Percentiles rank a stretch among this genome's conserved stretches.
Evolutionary conservation across 2,329 filamentous ascomycete genomes (phyloP).

Genomic region (Dothiorella sarmentorum): DNA sequence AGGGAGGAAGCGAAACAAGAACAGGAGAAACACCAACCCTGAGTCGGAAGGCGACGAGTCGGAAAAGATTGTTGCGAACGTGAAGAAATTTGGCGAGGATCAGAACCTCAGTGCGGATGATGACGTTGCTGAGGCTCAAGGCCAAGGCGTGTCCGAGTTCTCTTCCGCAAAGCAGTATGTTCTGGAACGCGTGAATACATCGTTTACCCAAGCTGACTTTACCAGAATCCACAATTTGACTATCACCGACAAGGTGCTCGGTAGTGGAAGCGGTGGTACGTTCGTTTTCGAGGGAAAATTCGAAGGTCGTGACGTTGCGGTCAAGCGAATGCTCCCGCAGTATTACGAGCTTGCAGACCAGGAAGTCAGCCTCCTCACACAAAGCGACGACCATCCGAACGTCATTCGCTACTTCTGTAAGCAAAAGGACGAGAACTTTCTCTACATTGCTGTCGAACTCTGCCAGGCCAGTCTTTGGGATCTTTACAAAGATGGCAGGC

Average conservation of each 20-base stretch:
- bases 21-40: constrained; percentile 35
- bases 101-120: constrained; percentile 30
- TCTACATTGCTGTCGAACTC: constrained; percentile 93
- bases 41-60: constrained; percentile 32
- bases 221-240: constrained; percentile 54
- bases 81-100: constrained; percentile 34
- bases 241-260: constrained; percentile 59
- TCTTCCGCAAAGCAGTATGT: constrained; percentile 44
- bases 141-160: constrained; percentile 27
- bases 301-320: constrained; percentile 86
- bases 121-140: constrained; percentile 37
- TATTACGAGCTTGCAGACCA: constrained; percentile 95
- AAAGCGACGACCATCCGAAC: constrained; percentile 94
- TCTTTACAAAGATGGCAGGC: constrained; percentile 66
- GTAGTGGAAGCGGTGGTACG: constrained; percentile 91
- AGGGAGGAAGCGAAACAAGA: constrained; percentile 44
- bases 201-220: neutral
- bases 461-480: constrained; percentile 93
- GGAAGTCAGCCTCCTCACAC: constrained; percentile 83
- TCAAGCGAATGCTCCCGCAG: constrained; percentile 94
- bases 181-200: neutral
- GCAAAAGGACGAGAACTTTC: constrained; percentile 80
- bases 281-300: constrained; percentile 93
- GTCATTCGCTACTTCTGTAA: constrained; percentile 96
- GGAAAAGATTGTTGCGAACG: constrained; percentile 39